Conservation (phyloP, 2,329 filamentous ascomycete genomes). For the Colletotrichum tanaceti region DNA sequence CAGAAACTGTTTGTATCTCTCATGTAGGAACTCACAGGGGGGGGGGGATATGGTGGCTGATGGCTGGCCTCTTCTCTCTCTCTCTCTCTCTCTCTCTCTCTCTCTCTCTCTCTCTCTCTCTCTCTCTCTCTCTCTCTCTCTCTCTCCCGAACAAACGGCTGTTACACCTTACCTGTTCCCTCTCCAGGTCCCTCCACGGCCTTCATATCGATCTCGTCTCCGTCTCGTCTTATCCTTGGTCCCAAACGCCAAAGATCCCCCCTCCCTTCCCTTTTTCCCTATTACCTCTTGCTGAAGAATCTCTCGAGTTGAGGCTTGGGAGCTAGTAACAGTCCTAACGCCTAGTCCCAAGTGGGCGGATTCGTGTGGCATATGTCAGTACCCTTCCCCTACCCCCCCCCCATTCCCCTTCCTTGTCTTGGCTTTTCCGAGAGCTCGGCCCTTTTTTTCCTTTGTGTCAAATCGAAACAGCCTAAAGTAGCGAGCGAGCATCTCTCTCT, state of each 20-base stretch:
- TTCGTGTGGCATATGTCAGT: conserved; percentile 37
- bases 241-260: not conserved
- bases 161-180: conserved; percentile 16
- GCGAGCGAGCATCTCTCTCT: conserved; percentile 13
- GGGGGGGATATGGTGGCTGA: too few species aligned
- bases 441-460: conserved; percentile 22
- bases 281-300: conserved; percentile 27
- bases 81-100: too few species aligned
- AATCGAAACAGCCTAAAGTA: conserved; percentile 26
- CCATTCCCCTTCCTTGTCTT: too few species aligned
- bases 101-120: too few species aligned
- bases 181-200: not conserved
- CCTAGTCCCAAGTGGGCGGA: conserved; percentile 10
- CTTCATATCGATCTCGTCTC: not conserved
- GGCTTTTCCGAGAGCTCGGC: too few species aligned
- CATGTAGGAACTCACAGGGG: conserved; percentile 1
- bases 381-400: conserved; percentile 14
- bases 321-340: conserved; percentile 5
- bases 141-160: conserved; percentile 10
- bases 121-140: too few species aligned
- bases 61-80: too few species aligned
- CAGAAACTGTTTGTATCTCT: not conserved
- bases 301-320: conserved; percentile 2
- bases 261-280: too few species aligned
- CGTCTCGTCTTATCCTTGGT: conserved; percentile 5